phyloP scores from a whole-genome alignment of 306 rosid species.

The Cucurbita ficifolia region DNA sequence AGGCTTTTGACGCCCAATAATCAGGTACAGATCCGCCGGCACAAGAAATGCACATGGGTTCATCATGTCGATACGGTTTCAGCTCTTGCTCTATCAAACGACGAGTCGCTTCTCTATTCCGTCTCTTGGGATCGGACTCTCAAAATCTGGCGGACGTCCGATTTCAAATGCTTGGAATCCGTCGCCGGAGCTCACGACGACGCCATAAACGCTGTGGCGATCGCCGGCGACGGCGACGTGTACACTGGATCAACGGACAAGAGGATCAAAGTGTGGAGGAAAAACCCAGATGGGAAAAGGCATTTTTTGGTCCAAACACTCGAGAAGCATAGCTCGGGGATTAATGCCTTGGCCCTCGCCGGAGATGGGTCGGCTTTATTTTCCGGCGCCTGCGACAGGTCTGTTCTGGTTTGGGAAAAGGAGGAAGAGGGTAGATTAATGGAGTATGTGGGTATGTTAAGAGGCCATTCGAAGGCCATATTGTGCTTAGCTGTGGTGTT shows the following conservation, averaged over 20 bases:
- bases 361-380: constrained; percentile 40
- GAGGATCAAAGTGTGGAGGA: constrained; percentile 70
- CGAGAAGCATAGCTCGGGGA: constrained; percentile 65
- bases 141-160: constrained; percentile 64
- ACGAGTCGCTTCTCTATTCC: constrained; percentile 47
- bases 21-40: constrained; percentile 65
- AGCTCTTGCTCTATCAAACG: constrained; percentile 56
- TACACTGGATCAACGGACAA: constrained; percentile 85
- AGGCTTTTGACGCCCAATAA: constrained; percentile 47
- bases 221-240: constrained; percentile 41
- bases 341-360: constrained; percentile 66
- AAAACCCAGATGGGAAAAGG: constrained; percentile 27
- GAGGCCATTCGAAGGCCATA: constrained; percentile 63
- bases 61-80: constrained; percentile 88
- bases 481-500: constrained; percentile 50
- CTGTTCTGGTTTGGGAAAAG: constrained; percentile 61
- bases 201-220: constrained; percentile 64
- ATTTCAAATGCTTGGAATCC: constrained; percentile 75
- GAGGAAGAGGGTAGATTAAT: constrained; percentile 16
- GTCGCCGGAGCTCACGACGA: constrained; percentile 62
- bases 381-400: constrained; percentile 82
- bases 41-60: constrained; percentile 76
- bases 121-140: constrained; percentile 90
- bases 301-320: constrained; percentile 31
- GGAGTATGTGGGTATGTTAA: constrained; percentile 45